Percentiles rank a stretch among this genome's conserved stretches.
phyloP scores from a whole-genome alignment of 805 yeast species.

The Grigorovia yakushimaensis region DNA sequence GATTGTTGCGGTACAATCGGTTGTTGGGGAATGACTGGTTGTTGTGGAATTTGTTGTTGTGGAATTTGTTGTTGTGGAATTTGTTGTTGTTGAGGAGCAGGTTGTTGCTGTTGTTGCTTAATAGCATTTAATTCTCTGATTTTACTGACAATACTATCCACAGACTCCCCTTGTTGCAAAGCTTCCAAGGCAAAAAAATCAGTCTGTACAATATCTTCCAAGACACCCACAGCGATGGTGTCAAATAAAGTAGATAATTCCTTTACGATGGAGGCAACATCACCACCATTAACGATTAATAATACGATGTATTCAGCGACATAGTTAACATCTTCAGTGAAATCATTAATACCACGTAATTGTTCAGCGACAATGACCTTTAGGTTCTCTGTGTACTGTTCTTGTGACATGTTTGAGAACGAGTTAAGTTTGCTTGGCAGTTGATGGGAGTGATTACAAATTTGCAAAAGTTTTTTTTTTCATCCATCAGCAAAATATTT shows the following conservation, averaged over 20 bases:
- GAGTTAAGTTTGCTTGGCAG: neutral
- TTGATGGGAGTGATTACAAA: neutral
- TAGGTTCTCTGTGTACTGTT: slow-evolving; percentile 30
- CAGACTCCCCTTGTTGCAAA: slow-evolving; percentile 29
- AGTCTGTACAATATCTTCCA: slow-evolving; percentile 44
- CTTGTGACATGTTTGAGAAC: slow-evolving; percentile 17
- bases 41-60: slow-evolving; percentile 9
- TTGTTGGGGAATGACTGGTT: slow-evolving; percentile 5
- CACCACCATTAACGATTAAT: slow-evolving; percentile 57
- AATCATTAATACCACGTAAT: slow-evolving; percentile 32
- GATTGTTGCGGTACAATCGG: slow-evolving; percentile 9
- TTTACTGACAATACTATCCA: slow-evolving; percentile 24
- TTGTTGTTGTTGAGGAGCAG: slow-evolving; percentile 9
- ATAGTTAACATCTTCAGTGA: slow-evolving; percentile 45
- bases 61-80: slow-evolving; percentile 9
- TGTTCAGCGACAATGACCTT: slow-evolving; percentile 36
- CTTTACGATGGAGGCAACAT: slow-evolving; percentile 46
- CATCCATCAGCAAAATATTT: no score
- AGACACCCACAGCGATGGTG: slow-evolving; percentile 50
- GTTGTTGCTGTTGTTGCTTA: slow-evolving; percentile 5
- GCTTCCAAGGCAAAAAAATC: slow-evolving; percentile 49
- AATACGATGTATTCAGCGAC: slow-evolving; percentile 69
- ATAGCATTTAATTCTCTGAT: slow-evolving; percentile 17
- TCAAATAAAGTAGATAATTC: slow-evolving; percentile 58
- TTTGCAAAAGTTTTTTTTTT: neutral